Evolutionary conservation across 2,329 filamentous ascomycete species (phyloP), one percentile per base, ranked within the genome.

Genomic region (Tolypocladium endophyticum): DNA sequence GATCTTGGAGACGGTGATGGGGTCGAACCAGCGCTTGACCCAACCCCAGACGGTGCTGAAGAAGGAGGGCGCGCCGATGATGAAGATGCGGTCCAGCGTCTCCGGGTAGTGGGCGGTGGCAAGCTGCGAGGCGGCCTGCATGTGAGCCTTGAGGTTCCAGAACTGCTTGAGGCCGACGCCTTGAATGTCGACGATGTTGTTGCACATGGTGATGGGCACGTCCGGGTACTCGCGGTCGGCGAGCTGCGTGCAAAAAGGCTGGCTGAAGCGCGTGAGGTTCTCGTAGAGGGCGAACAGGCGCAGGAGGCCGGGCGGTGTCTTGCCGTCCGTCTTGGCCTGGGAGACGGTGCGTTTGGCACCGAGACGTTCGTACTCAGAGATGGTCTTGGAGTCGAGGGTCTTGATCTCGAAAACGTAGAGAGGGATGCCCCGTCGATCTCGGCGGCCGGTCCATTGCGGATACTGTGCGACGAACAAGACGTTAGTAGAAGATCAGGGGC

Each of bases 71-170:
- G 93, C 93, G 62, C 92, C 92, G 64, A 97, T 91, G 68, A 97
- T 88, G 63, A 79, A 80, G 67, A 80, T 79, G 43, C 76, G 67
- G 61, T 74, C 93, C 56, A 97, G 77, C 0, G 92, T 97, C 76
- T 97, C 93, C 0, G 93, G 93, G 72, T 97, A 97, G 75, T 97
- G 90, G 6, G 92, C 91, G 4, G 92, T 97, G 7, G 93, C 93
- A 59, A 97, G 79, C 61, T 87, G 84, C 69, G 88, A 92, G 2
- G 92, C 92, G 69, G 92, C 88, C 76, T 97, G 92, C 92, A 97
- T 96, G 73, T 97, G 93, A 30, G 77, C 78, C 79, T 95, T 94
- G 63, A 97, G 76, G 74, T 95, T 95, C 93, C 93, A 97, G 73
- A 97, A 97, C 77, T 95, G 92, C 77, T 90, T 91, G 72, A 97